Percentiles rank a stretch among this genome's conserved stretches.
These are phyloP conservation scores for Mortierella sp. DNA, from an alignment of 371 early-diverging fungal species.

Conservation along the genomic window DNA sequence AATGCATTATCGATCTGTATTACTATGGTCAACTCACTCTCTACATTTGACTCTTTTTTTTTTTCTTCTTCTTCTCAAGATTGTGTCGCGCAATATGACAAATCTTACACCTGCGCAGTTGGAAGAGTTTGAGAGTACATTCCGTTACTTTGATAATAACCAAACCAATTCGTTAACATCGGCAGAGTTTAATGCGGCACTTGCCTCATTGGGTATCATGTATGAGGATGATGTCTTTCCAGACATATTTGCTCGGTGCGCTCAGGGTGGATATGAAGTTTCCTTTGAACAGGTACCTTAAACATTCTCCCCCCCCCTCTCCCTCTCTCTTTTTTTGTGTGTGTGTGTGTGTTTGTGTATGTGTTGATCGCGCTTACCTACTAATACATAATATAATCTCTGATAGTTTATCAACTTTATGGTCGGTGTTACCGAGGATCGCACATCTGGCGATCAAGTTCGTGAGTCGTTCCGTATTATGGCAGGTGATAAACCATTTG, in stretches of 20 bases:
- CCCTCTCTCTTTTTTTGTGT: neutral
- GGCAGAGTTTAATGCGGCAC: slow-evolving; percentile 86
- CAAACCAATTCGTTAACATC: slow-evolving; percentile 78
- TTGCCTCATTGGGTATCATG: slow-evolving; percentile 87
- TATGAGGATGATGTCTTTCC: slow-evolving; percentile 83
- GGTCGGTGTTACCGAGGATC: slow-evolving; percentile 91
- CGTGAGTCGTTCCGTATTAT: slow-evolving; percentile 87
- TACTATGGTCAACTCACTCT: no score
- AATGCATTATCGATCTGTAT: no score
- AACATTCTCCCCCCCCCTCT: no score
- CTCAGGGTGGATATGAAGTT: slow-evolving; percentile 71
- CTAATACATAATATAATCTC: neutral
- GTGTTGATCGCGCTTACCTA: neutral
- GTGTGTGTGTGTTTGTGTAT: no score
- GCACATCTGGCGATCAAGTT: slow-evolving; percentile 90
- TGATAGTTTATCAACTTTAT: slow-evolving; percentile 84
- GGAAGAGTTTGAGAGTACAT: slow-evolving; percentile 92
- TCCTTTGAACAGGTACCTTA: slow-evolving; percentile 81
- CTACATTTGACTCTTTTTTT: no score
- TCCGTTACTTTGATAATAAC: slow-evolving; percentile 91
- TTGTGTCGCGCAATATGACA: slow-evolving; percentile 89
- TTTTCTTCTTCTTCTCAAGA: slow-evolving; percentile 57
- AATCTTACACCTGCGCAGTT: slow-evolving; percentile 93
- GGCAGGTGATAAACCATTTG: slow-evolving; percentile 86
- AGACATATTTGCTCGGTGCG: slow-evolving; percentile 72